Conservation (phyloP, 106 monocot genomes). For the Narthecium ossifragum region DNA sequence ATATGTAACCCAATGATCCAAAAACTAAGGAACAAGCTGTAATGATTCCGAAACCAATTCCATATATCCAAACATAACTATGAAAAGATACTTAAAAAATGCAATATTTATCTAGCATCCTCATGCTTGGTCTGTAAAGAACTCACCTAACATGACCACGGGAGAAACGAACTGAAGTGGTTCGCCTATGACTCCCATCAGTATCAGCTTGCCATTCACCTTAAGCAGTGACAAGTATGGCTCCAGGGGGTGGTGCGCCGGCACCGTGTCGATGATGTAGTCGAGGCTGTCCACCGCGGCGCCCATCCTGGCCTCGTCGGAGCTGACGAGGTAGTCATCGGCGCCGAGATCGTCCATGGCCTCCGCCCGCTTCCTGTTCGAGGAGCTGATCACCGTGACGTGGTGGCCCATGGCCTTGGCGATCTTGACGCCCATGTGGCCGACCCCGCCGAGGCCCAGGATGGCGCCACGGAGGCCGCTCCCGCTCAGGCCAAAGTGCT, state of each 20-base stretch:
- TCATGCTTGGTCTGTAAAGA: neutral
- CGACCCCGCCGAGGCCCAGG: conserved; percentile 91
- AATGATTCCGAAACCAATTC: too few relatives aligned
- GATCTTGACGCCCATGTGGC: conserved; percentile 92
- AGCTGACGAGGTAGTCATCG: conserved; percentile 80
- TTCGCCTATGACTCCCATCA: conserved; percentile 75
- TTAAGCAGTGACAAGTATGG: conserved; percentile 74
- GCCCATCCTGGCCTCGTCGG: conserved; percentile 48
- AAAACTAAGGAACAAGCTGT: neutral
- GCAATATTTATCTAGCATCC: neutral
- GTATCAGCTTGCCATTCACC: conserved; percentile 60
- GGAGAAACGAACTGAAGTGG: conserved; percentile 72
- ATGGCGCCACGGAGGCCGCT: conserved; percentile 60
- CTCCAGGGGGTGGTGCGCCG: conserved; percentile 73
- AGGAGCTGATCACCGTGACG: conserved; percentile 96
- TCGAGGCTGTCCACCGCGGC: conserved; percentile 49
- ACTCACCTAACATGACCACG: conserved; percentile 59
- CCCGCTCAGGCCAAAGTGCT: conserved; percentile 46
- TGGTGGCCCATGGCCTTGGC: conserved; percentile 98
- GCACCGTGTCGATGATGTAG: conserved; percentile 92
- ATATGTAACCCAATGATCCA: too few relatives aligned
- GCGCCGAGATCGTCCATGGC: conserved; percentile 78
- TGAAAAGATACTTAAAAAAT: too few relatives aligned
- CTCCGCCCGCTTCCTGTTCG: conserved; percentile 64
- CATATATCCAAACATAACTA: too few relatives aligned